Conservation (phyloP, 257 asterid species). For the Solanum chmielewskii region DNA sequence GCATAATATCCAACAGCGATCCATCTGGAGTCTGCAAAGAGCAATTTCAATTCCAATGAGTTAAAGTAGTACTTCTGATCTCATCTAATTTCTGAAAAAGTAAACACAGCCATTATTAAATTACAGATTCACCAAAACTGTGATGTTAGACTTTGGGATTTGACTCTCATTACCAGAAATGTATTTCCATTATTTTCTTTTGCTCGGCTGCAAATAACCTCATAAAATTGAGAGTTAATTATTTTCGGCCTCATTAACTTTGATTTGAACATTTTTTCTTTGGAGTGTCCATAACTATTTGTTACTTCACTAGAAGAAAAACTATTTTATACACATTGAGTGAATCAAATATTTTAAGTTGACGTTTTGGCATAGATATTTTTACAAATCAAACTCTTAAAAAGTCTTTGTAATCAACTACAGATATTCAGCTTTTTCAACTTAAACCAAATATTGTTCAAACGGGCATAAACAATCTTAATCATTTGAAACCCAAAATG, state of each 20-base stretch:
- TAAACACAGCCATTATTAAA: background rate
- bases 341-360: background rate
- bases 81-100: background rate
- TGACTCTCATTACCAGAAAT: background rate
- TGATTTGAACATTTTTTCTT: background rate
- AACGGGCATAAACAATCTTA: background rate
- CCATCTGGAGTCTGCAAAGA: constrained; percentile 97
- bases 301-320: background rate
- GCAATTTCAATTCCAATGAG: constrained; percentile 4
- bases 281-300: background rate
- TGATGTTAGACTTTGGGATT: background rate
- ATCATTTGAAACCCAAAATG: background rate
- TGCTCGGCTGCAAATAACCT: background rate
- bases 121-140: background rate
- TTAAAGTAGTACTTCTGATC: background rate
- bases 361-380: background rate
- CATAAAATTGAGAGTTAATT: background rate
- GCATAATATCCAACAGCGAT: constrained; percentile 81
- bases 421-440: background rate
- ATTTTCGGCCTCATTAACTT: background rate
- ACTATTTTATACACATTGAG: background rate
- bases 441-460: background rate
- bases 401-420: background rate
- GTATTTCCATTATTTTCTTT: background rate
- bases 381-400: background rate